Evolutionary conservation across 495 filamentous ascomycete species (phyloP), one percentile per base, ranked within the genome.

Genomic region (Chaetomium cochliodes): DNA sequence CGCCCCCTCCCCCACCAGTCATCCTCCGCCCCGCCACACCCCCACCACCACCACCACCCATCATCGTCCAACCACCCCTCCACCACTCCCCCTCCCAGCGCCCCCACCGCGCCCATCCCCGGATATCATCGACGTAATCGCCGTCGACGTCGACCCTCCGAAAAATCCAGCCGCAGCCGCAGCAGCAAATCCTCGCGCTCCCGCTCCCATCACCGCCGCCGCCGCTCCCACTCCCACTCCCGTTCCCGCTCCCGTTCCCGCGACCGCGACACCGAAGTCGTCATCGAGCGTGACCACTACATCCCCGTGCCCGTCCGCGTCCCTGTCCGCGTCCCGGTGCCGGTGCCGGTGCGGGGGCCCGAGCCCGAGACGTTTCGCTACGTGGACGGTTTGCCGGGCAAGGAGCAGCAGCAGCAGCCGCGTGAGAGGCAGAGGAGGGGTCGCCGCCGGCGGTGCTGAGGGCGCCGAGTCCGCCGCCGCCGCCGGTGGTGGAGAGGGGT

Each of bases 81-180:
- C 75, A 13, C 72, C 69, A 22, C 62, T 62, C 60, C 49, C 52
- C 22, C 64, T 65, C 23, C 47, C 33, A 6, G 46, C 58, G 11
- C 60, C 50, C 0, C 65, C 70, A 23, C 73, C 74, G 0, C 70
- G 15, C 69, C 70, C 4, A 67, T 70, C 12, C 58, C 64, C 68
- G 15, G 76, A 81, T 60, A 68, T 75, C 4, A 80, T 83, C 59
- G 82, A 83, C 61, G 76, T 83, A 50, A 82, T 84, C 57, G 77
- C 76, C 63, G 81, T 84, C n/a, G 79, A 83, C 68, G 72, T 82
- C 51, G 80, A 83, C 57, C 73, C 9, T 71, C 74, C 1, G 67
- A 74, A 23, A 50, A 51, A 4, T 53, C 59, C 28, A 28, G 46
- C 44, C 49, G 52, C 52, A 70, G 62, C 16, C 59, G 65, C 2